These are phyloP conservation scores for Sphaerobolus stellatus DNA, from an alignment of 1,284 basidiomycete genomes.

Conservation along the genomic window DNA sequence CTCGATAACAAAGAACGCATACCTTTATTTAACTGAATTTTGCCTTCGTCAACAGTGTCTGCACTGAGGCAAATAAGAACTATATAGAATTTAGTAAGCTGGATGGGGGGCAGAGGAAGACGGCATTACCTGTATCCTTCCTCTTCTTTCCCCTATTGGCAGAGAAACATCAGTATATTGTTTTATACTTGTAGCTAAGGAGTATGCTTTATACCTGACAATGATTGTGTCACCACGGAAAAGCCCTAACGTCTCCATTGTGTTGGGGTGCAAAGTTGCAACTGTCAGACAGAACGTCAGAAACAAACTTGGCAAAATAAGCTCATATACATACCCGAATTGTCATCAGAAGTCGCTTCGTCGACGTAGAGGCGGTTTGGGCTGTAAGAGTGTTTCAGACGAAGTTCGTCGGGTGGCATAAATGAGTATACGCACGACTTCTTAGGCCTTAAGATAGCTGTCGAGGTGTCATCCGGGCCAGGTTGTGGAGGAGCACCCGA, in stretches of 20 bases:
- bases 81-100: slow-evolving; percentile 15
- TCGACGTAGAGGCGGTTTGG: slow-evolving; percentile 95
- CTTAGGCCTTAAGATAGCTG: slow-evolving; percentile 92
- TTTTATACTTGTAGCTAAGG: neutral
- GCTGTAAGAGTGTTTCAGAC: slow-evolving; percentile 40
- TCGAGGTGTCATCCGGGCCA: slow-evolving; percentile 82
- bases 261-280: slow-evolving; percentile 91
- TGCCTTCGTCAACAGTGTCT: slow-evolving; percentile 96
- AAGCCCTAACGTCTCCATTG: slow-evolving; percentile 93
- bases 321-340: slow-evolving; percentile 62
- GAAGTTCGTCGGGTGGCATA: slow-evolving; percentile 15
- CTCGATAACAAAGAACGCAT: slow-evolving; percentile 9
- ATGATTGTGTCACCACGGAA: slow-evolving; percentile 96
- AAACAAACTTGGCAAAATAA: neutral
- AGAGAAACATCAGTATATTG: slow-evolving; percentile 5
- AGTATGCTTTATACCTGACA: slow-evolving; percentile 60
- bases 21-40: slow-evolving; percentile 96
- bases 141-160: slow-evolving; percentile 89
- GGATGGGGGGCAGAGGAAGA: neutral
- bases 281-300: slow-evolving; percentile 51
- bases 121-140: slow-evolving; percentile 66
- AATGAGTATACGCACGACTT: slow-evolving; percentile 73
- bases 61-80: slow-evolving; percentile 95
- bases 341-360: slow-evolving; percentile 89
- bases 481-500: slow-evolving; percentile 70